Evolutionary conservation across 306 rosid genomes (phyloP), one percentile per base, ranked within the genome.

Genomic region (Glycine latifolia): DNA sequence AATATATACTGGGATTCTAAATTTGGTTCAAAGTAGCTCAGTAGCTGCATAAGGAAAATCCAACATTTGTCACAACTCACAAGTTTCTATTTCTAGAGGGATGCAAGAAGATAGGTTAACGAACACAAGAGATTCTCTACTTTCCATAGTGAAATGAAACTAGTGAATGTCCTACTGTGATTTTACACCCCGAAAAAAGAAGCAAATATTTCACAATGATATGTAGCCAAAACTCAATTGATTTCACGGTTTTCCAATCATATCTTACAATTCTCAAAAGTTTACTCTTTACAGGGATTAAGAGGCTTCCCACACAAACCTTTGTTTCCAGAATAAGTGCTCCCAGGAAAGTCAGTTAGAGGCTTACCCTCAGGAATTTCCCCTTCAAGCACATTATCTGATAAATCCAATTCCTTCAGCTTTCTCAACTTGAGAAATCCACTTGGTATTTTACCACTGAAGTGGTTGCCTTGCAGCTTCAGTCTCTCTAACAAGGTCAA

Each of bases 301-400:
- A 93, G 89, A 75, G 97, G 97, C 86, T 86, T 91, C 68, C 94
- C 93, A 74, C 97, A 91, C 50, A 91, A 87, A 49, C 89, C 93
- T 65, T 79, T 90, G 80, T 93, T 91, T 47, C 93, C 90, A 50
- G 82, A 75, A 86, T 86, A 91, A 71, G 89, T 82, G 72, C 92
- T 87, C 67, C 67, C 55, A 4, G 91, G 93, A 82, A 91, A 91
- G 77, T 87, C 87, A 62, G 82, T 86, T 67, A 91, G 82, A 49
- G 91, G 91, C 66, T 89, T 75, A 6, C 94, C 94, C 48, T 55
- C 62, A 16, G 93, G 97, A 65, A 90, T 93, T 86, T 93, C 89
- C 52, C 97, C 97, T 75, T 60, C 97, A 80, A 91, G 84, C 74
- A 79, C 81, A 84, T 93, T 93, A 62, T 90, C 79, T 54, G 94